These are phyloP conservation scores for Nannizzia gypsea DNA, from an alignment of 2,329 filamentous ascomycete genomes.

Conservation along the genomic window DNA sequence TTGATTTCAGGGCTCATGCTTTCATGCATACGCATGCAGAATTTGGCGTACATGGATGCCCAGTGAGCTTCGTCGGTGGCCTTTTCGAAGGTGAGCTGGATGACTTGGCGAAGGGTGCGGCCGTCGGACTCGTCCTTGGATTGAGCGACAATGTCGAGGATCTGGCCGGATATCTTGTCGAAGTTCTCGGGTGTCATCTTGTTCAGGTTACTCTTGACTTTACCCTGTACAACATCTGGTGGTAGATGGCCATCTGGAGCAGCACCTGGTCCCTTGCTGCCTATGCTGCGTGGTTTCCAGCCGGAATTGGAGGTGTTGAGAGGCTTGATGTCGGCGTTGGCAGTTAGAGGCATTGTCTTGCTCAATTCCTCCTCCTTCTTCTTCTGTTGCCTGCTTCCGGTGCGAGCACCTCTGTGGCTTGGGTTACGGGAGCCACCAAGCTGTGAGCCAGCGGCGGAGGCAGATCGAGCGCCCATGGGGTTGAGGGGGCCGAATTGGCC, in stretches of 20 bases:
- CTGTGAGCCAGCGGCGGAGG: conserved; percentile 41
- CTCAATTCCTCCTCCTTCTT: conserved; percentile 54
- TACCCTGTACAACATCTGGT: conserved; percentile 88
- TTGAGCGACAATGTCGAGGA: conserved; percentile 81
- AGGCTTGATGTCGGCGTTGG: conserved; percentile 67
- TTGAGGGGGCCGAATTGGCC: conserved; percentile 48
- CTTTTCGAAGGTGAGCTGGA: conserved; percentile 98
- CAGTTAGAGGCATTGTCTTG: conserved; percentile 85
- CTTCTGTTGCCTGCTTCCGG: conserved; percentile 43
- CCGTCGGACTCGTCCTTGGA: conserved; percentile 93
- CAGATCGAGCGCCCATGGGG: conserved; percentile 49
- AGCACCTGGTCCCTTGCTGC: conserved; percentile 17
- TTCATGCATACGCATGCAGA: conserved; percentile 94
- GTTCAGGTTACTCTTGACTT: conserved; percentile 96
- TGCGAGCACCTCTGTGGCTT: conserved; percentile 47
- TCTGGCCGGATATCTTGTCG: conserved; percentile 86
- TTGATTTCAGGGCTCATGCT: conserved; percentile 91
- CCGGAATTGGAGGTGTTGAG: conserved; percentile 61
- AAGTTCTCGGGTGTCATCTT: conserved; percentile 99
- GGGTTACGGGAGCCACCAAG: conserved; percentile 59
- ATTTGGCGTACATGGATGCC: conserved; percentile 97
- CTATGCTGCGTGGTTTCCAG: conserved; percentile 77
- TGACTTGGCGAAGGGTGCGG: conserved; percentile 89
- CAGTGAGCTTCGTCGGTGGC: conserved; percentile 97
- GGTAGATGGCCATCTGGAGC: conserved; percentile 54